Base-by-base conservation (phyloP, 1,284 basidiomycete genomes). In the Tilletia walkeri region DNA sequence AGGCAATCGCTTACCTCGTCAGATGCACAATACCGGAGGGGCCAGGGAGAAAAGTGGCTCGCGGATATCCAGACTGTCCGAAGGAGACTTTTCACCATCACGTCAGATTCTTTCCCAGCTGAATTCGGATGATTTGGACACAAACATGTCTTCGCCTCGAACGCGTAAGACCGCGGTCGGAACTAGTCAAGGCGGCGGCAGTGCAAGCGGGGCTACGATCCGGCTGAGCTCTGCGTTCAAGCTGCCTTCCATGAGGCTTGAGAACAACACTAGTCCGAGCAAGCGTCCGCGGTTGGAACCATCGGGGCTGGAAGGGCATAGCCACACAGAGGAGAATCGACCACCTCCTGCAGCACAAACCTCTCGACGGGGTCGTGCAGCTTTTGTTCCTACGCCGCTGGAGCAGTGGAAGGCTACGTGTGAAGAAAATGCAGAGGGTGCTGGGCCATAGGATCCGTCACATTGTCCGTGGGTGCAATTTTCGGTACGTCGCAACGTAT, bases 141-240 rank as follows among this genome's bases (percentile, higher is more conserved):
- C 41, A 7, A 30, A 30, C 24, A 30, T 30, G 24, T 30, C 24
- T 30, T 30, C 2, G 24, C 24, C 24, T 30, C 24, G 24, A 30
- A 30, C 24, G 24, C 24, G 24, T 30, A 30, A 30, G 24, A 30
- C 24, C 24, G 24, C 24, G 14, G 41, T 45, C 41, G 41, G 9
- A 14, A 45, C 9, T 9, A 45, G 14, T 10, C 7, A 24, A 10
- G 20, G n/a, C 20, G 16, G 10, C 6, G 56, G 18, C 56, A 59
- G 56, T 18, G 56, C 56, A 1, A 59, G 56, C 34, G 56, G 56
- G 14, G 56, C 56, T 9, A 59, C 56, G 7, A 59, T 59, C 5
- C 56, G 56, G 14, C 56, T 59, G 7, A 59, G 56, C 34, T 59
- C 56, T 30, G 24, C 56, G 34, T 59, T 59, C 56, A 59, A 30